These are phyloP conservation scores for Calonectria ilicicola DNA, from an alignment of 2,329 filamentous ascomycete species.

Conservation along the genomic window DNA sequence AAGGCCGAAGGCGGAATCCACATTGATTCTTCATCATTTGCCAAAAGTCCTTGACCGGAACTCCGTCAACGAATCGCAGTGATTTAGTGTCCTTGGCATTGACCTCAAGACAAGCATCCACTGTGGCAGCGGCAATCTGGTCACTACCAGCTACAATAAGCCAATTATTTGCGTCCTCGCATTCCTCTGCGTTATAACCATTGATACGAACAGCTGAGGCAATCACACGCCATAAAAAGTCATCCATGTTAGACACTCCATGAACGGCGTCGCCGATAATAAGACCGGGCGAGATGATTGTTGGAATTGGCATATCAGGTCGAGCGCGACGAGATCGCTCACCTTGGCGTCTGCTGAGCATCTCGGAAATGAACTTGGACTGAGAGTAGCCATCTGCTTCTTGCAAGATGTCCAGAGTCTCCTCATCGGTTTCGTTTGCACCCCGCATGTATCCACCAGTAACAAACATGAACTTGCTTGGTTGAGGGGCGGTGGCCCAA, in stretches of 20 bases:
- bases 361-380: constrained; percentile 21
- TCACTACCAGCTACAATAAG: constrained; percentile 17
- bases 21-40: constrained; percentile 10
- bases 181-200: constrained; percentile 12
- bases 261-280: not conserved
- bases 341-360: constrained; percentile 18
- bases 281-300: not conserved
- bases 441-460: constrained; percentile 19
- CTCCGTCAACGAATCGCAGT: constrained; percentile 15
- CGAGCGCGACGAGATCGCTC: constrained; percentile 8
- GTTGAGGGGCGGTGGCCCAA: not conserved
- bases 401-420: constrained; percentile 3
- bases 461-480: constrained; percentile 12
- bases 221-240: constrained; percentile 22
- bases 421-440: not conserved
- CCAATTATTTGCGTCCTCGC: constrained; percentile 9
- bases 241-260: not conserved
- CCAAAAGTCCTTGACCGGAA: constrained; percentile 16
- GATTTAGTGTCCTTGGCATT: not conserved
- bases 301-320: not conserved
- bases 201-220: constrained; percentile 16
- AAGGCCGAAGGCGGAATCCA: constrained; percentile 11
- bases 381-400: constrained; percentile 27
- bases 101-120: constrained; percentile 1
- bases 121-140: constrained; percentile 12